Evolutionary conservation across 306 rosid genomes (phyloP).

Genomic region (Lablab purpureus): DNA sequence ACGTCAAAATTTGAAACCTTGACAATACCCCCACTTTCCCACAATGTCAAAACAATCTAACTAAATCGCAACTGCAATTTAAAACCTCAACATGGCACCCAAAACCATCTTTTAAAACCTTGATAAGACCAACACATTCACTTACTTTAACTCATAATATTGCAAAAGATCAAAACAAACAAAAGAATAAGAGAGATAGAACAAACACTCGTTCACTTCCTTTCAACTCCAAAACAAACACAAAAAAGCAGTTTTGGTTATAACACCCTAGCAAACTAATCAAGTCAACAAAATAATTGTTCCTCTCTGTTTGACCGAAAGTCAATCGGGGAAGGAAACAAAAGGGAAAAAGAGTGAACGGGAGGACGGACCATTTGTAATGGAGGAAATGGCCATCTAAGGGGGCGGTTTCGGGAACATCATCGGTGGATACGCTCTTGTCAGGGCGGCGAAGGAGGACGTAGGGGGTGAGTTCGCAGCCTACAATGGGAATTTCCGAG

Average conservation of each 20-base stretch:
- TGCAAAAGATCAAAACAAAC: background rate
- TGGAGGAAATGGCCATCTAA: constrained; percentile 86
- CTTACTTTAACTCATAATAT: background rate
- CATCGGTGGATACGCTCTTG: constrained; percentile 61
- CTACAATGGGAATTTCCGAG: constrained; percentile 97
- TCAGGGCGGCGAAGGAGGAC: constrained; percentile 87
- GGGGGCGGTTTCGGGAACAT: constrained; percentile 80
- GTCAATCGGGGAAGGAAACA: background rate
- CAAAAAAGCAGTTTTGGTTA: no score
- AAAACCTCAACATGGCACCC: background rate
- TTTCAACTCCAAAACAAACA: background rate
- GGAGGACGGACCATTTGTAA: constrained; percentile 73
- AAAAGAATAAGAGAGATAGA: background rate
- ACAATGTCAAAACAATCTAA: background rate
- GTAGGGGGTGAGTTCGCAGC: constrained; percentile 96
- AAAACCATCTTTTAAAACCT: background rate
- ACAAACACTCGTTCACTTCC: background rate
- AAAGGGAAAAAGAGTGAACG: background rate
- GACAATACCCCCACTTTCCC: background rate
- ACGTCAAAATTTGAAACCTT: background rate
- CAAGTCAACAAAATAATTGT: background rate
- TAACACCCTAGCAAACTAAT: background rate
- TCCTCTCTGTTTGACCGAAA: background rate
- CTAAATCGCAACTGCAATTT: background rate
- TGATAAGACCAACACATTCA: background rate